Base-by-base conservation (phyloP, 805 yeast species). In the Ogataea methylovora region DNA sequence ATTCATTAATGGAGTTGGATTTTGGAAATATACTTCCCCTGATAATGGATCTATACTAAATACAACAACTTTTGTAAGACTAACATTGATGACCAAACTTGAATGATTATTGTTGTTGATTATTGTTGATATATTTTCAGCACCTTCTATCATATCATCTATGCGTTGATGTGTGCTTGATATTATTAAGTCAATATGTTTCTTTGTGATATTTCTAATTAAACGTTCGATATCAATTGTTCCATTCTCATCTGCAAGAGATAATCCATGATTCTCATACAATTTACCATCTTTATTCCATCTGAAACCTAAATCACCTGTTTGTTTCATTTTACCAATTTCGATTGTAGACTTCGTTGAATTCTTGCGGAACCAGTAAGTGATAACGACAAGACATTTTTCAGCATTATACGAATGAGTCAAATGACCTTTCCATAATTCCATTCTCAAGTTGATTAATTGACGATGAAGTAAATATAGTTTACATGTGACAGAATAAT, bases 401-500 rank as follows among this genome's bases (percentile, higher is more conserved):
- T 73, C 76, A 10, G 77, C 65, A 37, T 65, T 67, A 48, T 75
- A 76, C 14, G 69, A 63, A 53, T 75, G 83, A 28, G 73, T 71
- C 28, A 84, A 50, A 31, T 72, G 73, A 8, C 75, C 70, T 33
- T 74, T 63, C 86, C 86, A 81, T 4, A 67, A 46, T 4, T 69
- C 65, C 36, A 60, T 56, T 42, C 73, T 64, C 34, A 80, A 54
- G 15, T 64, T 66, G 22, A 63, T 60, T 37, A 84, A 54, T 46
- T 79, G 83, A 30, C 70, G 62, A 32, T 79, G 75, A 3, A 84
- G 58, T 14, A 76, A 52, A 41, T 78, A 72, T 10, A 84, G 61
- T 48, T 79, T 80, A 59, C 75, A 77, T 17, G 78, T 71, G n/a
- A 73, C 70, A 12, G 84, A 61, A 48, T 76, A 80, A 34, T 66